Conservation (phyloP, 2,329 filamentous ascomycete species). For the Cryoendolithus antarcticus region DNA sequence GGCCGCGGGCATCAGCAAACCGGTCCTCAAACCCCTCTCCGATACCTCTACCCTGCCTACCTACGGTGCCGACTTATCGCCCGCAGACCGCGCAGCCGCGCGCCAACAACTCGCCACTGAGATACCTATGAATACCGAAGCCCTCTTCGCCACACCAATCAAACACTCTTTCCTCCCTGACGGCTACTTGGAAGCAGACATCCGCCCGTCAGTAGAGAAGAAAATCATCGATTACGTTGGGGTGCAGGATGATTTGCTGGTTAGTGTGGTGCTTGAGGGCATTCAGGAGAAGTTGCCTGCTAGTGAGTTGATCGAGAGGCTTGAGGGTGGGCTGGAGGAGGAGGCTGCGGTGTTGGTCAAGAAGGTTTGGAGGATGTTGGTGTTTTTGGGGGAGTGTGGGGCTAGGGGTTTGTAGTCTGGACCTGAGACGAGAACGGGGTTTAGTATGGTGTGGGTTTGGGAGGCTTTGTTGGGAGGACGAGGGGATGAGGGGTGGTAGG, state of each 20-base stretch:
- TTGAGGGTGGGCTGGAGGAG: conserved; percentile 86
- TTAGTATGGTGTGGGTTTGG: too few species aligned
- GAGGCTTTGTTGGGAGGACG: too few species aligned
- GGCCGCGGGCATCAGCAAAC: conserved; percentile 15
- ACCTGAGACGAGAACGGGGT: not conserved
- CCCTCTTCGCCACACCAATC: conserved; percentile 83
- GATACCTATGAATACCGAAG: conserved; percentile 76
- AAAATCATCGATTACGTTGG: conserved; percentile 96
- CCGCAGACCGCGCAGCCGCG: conserved; percentile 76
- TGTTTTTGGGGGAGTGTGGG: conserved; percentile 93
- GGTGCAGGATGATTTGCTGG: conserved; percentile 88
- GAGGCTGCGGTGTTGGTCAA: conserved; percentile 88
- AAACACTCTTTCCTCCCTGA: conserved; percentile 89
- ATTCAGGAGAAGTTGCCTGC: conserved; percentile 63
- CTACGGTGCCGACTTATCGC: conserved; percentile 65
- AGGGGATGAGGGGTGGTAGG: too few species aligned
- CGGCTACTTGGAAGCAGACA: conserved; percentile 65
- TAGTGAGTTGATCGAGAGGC: conserved; percentile 68
- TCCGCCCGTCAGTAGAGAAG: conserved; percentile 92
- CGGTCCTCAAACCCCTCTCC: conserved; percentile 31
- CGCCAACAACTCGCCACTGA: conserved; percentile 73
- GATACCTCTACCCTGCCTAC: conserved; percentile 49
- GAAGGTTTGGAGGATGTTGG: conserved; percentile 97
- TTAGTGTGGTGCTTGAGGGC: conserved; percentile 84
- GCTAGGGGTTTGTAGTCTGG: conserved; percentile 57